Base-by-base conservation (phyloP, 768 basidiomycete species). In the Sutorius australiensis region DNA sequence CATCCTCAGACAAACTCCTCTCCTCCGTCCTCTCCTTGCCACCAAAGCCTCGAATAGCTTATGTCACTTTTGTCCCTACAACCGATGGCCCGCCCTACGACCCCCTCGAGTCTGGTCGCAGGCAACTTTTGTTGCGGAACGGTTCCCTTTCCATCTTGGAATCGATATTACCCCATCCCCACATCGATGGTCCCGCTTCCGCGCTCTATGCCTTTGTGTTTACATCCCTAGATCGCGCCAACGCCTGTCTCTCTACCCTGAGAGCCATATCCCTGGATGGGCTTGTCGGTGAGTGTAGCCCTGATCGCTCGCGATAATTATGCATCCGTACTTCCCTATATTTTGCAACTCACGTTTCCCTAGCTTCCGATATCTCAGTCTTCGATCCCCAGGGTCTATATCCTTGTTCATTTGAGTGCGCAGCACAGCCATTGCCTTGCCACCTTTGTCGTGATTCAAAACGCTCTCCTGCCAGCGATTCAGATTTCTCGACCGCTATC, bases 151-250 rank as follows among this genome's bases (percentile, higher is more conserved):
- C 74, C 3, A 66, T 87, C 46, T 57, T 77, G 7, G 75, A 80
- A 6, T 79, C 81, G 10, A 63, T 84, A 27, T 65, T 88, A 21
- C 71, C 80, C 39, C 75, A 76, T 54, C 77, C 81, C 27, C 73
- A 79, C 56, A 67, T 81, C 43, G 72, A 72, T 32, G 67, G 74
- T 46, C 68, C 71, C 24, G 64, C 73, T 9, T 75, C 72, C n/a
- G 60, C 68, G 24, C 73, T 89, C 49, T 80, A 86, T 68, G 75
- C 81, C n/a, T 89, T 87, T 64, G 67, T 70, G 14, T 66, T 87
- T 28, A 72, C 74, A 16, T 69, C 77, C 27, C 53, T 61, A 3
- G 70, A 73, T 43, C 51, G 56, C 14, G 56, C 66, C 32, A 67
- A 70, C 21, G 53, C 66, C 28, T 67, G 69, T 34, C 65, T 71